These are phyloP conservation scores for Fusarium algeriense DNA, from an alignment of 2,329 filamentous ascomycete species.

Conservation along the genomic window DNA sequence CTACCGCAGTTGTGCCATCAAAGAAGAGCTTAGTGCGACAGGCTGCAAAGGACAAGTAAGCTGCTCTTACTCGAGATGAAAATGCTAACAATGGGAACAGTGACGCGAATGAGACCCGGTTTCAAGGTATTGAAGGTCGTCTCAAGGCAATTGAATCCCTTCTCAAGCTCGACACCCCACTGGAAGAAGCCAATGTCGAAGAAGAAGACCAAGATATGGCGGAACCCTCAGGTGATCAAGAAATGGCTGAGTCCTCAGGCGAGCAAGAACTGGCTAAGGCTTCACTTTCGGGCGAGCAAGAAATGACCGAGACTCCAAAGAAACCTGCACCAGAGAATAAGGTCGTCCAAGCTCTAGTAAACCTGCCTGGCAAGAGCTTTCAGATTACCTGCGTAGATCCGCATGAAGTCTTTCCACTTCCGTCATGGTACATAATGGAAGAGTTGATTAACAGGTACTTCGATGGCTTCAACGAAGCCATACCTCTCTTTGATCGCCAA, in stretches of 20 bases:
- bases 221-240: not conserved
- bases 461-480: not conserved
- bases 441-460: conserved; percentile 5
- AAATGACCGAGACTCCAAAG: not conserved
- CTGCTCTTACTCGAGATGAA: accelerated
- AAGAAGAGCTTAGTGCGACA: not conserved
- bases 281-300: not conserved
- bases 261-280: not conserved
- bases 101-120: not conserved
- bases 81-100: not conserved
- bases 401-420: not conserved
- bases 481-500: not conserved
- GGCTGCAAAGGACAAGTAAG: not conserved
- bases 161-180: too few species aligned
- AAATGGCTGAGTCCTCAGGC: not conserved
- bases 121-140: too few species aligned
- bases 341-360: not conserved
- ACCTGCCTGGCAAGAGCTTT: not conserved
- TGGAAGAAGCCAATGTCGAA: too few species aligned
- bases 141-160: too few species aligned
- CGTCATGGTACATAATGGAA: not conserved
- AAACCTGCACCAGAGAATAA: not conserved
- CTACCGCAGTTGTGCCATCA: not conserved
- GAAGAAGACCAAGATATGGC: not conserved
- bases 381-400: too few species aligned